Evolutionary conservation across 2,329 filamentous ascomycete genomes (phyloP), one percentile per base, ranked within the genome.

Genomic region (Paecilomyces variotii): DNA sequence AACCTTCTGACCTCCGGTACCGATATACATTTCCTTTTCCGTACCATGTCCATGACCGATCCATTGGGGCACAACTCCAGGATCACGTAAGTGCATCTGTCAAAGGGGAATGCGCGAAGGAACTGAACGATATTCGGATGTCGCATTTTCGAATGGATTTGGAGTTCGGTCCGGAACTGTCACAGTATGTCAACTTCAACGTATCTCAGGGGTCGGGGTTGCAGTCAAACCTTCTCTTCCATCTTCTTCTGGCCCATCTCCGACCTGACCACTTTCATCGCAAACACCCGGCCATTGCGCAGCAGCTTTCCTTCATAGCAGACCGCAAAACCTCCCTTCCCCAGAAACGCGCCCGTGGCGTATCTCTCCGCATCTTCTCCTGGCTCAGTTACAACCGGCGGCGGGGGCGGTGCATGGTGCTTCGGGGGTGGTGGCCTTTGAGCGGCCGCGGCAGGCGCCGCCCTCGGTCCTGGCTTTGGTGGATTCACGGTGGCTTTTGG

Each of bases 81-180:
- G 53, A 97, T 89, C 54, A 99, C 89, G 68, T 96, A 99, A 59
- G 94, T 97, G 72, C 87, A 92, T 63, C 85, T 87, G 64, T 91
- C 83, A 73, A 92, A 96, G 11, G 92, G 89, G 72, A 99, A 99
- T 34, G 94, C 94, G 66, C 93, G 87, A 68, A 96, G 86, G 74
- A 99, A 99, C 67, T 93, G 89, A 62, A 99, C 94, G 64, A 99
- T 93, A 73, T 97, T 96, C 56, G 89, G 89, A 70, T 99, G 94
- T 59, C 87, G 87, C 86, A 99, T 93, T 73, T 97, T 99, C 51
- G 94, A 97, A 77, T 99, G 94, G 61, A 99, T 97, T 75, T 97
- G 93, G 5, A 99, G 84, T 74, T 99, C 94, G 1, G 85, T 87
- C 58, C 86, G 83, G 72, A 88, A 88, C 84, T 87, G 63, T 28